Evolutionary conservation across 1,139 yeast genomes (phyloP).

Genomic region (Nematodospora anomalae): DNA sequence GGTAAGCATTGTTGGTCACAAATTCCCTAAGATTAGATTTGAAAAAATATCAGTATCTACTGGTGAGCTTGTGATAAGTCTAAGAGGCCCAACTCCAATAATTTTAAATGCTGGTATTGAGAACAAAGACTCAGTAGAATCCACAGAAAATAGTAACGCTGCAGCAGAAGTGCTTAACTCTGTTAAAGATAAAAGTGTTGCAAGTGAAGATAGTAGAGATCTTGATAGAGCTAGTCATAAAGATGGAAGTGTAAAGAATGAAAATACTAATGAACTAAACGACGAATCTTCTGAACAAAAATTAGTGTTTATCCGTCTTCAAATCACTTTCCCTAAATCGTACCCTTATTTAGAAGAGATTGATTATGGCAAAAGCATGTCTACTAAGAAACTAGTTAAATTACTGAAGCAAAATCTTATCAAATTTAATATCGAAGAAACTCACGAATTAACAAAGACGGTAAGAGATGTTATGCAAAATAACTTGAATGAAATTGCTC

Average conservation of each 20-base stretch:
- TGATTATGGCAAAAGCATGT: conserved; percentile 28
- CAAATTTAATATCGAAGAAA: conserved; percentile 72
- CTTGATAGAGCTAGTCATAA: conserved; percentile 6
- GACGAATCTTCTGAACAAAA: conserved; percentile 40
- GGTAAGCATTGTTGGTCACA: conserved; percentile 84
- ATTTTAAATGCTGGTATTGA: conserved; percentile 1
- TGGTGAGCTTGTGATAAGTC: conserved; percentile 71
- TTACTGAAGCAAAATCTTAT: conserved; percentile 27
- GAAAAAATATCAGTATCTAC: conserved; percentile 87
- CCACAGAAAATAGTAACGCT: conserved; percentile 3
- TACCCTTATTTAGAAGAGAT: conserved; percentile 63
- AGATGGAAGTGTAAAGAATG: conserved; percentile 7
- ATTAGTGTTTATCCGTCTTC: conserved; percentile 68
- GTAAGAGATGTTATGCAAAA: conserved; percentile 50
- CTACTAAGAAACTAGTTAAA: conserved; percentile 22
- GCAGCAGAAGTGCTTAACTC: conserved; percentile 6
- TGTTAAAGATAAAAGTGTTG: conserved; percentile 8
- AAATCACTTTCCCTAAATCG: conserved; percentile 62
- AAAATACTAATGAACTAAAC: conserved; percentile 11
- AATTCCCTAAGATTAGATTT: conserved; percentile 82
- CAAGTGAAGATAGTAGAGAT: conserved; percentile 11
- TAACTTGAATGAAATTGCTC: conserved; percentile 56
- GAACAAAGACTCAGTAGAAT: conserved; percentile 3
- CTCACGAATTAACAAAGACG: conserved; percentile 57
- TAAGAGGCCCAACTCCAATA: conserved; percentile 72